Conservation (phyloP, 768 basidiomycete genomes). For the Pholiota conissans region DNA sequence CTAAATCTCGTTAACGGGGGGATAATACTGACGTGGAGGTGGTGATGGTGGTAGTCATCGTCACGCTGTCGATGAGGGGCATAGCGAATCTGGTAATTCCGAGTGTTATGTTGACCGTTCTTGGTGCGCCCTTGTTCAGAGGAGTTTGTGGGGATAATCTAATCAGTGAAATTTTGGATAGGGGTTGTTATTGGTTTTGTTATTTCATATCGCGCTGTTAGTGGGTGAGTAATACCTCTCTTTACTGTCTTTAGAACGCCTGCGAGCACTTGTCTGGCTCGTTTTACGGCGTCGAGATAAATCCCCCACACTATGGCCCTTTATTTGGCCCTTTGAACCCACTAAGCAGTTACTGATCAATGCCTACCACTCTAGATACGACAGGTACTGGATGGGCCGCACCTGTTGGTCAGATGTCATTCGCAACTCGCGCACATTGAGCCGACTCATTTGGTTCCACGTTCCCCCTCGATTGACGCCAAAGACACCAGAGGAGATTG, state of each 20-base stretch:
- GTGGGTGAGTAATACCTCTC: constrained; percentile 41
- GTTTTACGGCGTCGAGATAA: no score
- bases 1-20: not conserved
- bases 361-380: constrained; percentile 39
- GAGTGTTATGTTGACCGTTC: constrained; percentile 58
- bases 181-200: constrained; percentile 63
- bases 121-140: constrained; percentile 52
- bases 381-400: constrained; percentile 63
- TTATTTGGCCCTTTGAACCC: no score
- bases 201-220: constrained; percentile 63
- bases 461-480: constrained; percentile 48
- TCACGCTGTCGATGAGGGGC: constrained; percentile 40
- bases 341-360: no score
- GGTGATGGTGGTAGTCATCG: constrained; percentile 33
- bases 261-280: no score
- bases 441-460: constrained; percentile 63
- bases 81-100: constrained; percentile 46
- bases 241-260: not conserved
- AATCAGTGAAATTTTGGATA: constrained; percentile 10
- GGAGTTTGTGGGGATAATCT: no score
- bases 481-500: constrained; percentile 38
- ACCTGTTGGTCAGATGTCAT: constrained; percentile 59
- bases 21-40: not conserved
- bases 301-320: no score
- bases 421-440: constrained; percentile 45